phyloP scores from a whole-genome alignment of 352 stramenopile species.

The Phytophthora pisi region DNA sequence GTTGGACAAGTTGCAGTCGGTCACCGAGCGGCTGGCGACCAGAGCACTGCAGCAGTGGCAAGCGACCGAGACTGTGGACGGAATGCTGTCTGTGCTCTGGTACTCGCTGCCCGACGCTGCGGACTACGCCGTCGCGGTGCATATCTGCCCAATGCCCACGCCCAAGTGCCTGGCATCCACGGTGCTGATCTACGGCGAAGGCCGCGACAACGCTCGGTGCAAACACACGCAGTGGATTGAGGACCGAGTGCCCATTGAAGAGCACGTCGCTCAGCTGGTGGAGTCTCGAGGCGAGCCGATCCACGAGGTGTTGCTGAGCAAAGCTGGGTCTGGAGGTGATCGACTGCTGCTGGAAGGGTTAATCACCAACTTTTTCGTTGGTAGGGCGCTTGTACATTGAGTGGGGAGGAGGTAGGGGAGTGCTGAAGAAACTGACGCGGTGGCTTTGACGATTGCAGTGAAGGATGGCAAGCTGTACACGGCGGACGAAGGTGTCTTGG shows the following conservation, averaged over 20 bases:
- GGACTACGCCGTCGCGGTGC: slow-evolving; percentile 47
- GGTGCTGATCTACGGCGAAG: slow-evolving; percentile 58
- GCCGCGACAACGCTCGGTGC: slow-evolving; percentile 47
- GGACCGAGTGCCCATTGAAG: slow-evolving; percentile 57
- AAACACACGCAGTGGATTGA: slow-evolving; percentile 82
- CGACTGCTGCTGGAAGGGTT: slow-evolving; percentile 69
- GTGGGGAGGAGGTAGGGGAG: background rate
- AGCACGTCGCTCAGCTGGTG: slow-evolving; percentile 30
- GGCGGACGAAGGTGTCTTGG: slow-evolving; percentile 46
- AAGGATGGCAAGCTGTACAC: slow-evolving; percentile 57
- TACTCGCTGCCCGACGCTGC: slow-evolving; percentile 27
- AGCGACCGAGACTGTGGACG: slow-evolving; percentile 29
- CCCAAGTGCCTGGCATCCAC: slow-evolving; percentile 43
- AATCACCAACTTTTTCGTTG: slow-evolving; percentile 82
- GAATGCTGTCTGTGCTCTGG: slow-evolving; percentile 77
- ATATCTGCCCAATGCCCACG: slow-evolving; percentile 63
- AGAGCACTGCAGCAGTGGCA: slow-evolving; percentile 18
- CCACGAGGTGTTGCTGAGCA: slow-evolving; percentile 67
- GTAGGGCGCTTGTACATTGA: slow-evolving; percentile 32
- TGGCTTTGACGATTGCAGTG: slow-evolving; percentile 36
- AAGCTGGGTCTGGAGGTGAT: slow-evolving; percentile 21
- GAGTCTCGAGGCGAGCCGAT: slow-evolving; percentile 32
- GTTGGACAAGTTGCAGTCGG: slow-evolving; percentile 23
- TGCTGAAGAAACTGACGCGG: background rate
- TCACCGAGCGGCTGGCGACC: slow-evolving; percentile 11